A percentile compares a stretch with the other conserved stretches of the same genome.
Evolutionary conservation across 495 filamentous ascomycete species (phyloP).

Genomic region (Amorphotheca resinae): DNA sequence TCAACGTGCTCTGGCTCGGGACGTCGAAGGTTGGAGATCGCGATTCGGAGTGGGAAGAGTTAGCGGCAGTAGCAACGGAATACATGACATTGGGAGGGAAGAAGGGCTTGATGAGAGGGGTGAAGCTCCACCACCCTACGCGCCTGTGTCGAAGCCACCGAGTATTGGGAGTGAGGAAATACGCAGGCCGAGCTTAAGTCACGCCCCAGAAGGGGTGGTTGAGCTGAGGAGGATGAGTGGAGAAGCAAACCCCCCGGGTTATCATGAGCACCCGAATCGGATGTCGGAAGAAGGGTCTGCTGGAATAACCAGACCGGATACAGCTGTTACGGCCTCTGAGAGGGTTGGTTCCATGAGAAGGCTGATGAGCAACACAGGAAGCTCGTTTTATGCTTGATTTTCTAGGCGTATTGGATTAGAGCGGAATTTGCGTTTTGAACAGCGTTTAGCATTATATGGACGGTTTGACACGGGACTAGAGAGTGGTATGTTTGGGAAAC

Average conservation of each 20-base stretch:
- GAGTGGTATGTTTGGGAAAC: too few relatives aligned
- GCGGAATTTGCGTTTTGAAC: background rate
- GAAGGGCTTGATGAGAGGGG: slow-evolving; percentile 43
- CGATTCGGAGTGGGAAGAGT: slow-evolving; percentile 1
- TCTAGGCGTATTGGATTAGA: too few relatives aligned
- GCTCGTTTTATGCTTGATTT: slow-evolving; percentile 3
- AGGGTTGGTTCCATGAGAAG: slow-evolving; percentile 4
- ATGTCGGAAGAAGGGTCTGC: background rate
- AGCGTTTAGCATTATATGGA: background rate
- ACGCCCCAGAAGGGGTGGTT: background rate
- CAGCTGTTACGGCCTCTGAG: slow-evolving; percentile 11
- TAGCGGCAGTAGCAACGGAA: background rate
- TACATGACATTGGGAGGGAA: slow-evolving; percentile 14
- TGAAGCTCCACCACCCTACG: slow-evolving; percentile 45
- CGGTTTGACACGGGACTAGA: too few relatives aligned
- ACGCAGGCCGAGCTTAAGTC: background rate
- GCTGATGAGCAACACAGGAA: background rate
- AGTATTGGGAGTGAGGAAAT: slow-evolving; percentile 15
- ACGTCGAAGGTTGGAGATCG: slow-evolving; percentile 18
- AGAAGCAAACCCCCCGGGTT: slow-evolving; percentile 5
- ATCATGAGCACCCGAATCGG: slow-evolving; percentile 6
- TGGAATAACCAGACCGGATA: slow-evolving; percentile 5
- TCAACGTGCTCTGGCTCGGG: slow-evolving; percentile 21
- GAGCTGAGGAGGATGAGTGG: slow-evolving; percentile 7
- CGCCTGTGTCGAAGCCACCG: slow-evolving; percentile 20